phyloP scores from a whole-genome alignment of 441 rosid genomes.

The Capsella rubella region DNA sequence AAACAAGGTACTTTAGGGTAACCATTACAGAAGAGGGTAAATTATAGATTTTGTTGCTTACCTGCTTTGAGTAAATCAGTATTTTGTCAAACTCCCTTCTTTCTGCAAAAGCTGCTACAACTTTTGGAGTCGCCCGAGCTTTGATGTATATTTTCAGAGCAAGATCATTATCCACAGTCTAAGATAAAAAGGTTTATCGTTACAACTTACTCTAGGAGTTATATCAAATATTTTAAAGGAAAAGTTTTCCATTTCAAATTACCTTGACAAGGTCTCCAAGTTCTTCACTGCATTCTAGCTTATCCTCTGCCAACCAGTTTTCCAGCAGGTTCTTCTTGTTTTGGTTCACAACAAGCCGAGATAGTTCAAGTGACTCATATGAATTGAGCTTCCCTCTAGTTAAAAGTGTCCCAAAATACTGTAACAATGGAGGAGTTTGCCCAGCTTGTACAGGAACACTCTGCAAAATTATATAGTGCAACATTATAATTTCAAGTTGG shows the following conservation, averaged over 20 bases:
- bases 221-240: constrained; percentile 18
- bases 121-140: constrained; percentile 99
- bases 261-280: constrained; percentile 99
- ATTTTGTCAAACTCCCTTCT: constrained; percentile 99
- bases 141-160: constrained; percentile 96
- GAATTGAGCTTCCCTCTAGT: constrained; percentile 98
- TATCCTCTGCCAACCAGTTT: constrained; percentile 99
- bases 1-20: constrained; percentile 33
- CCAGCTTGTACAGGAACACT: constrained; percentile 99
- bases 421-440: constrained; percentile 98
- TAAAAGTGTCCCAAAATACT: constrained; percentile 97
- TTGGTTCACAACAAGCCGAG: constrained; percentile 99
- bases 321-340: constrained; percentile 98
- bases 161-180: constrained; percentile 99
- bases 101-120: constrained; percentile 99
- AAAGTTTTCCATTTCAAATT: constrained; percentile 33
- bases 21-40: constrained; percentile 22
- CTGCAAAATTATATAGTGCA: constrained; percentile 51
- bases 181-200: constrained; percentile 41
- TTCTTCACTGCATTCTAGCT: constrained; percentile 98
- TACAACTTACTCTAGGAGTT: neutral
- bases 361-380: constrained; percentile 96
- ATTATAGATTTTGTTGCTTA: constrained; percentile 40
- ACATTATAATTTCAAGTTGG: constrained; percentile 21
- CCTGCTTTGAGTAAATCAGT: constrained; percentile 99